Evolutionary conservation across 1,284 basidiomycete species (phyloP), one percentile per base, ranked within the genome.

Genomic region (Rhizopogon hawkerae): DNA sequence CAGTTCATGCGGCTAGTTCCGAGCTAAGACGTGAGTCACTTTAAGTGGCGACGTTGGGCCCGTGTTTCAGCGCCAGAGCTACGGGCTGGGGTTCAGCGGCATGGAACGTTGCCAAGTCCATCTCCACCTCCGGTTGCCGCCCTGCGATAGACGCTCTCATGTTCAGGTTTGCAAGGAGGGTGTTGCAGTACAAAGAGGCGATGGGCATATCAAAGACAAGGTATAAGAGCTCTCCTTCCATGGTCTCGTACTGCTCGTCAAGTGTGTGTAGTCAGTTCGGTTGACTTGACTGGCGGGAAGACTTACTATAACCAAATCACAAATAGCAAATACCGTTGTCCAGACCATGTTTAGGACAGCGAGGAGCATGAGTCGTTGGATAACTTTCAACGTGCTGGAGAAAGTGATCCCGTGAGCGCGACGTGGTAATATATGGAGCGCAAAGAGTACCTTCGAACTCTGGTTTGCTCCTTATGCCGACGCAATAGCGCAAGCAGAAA

Each of bases 101-200:
- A 35, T 36, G 10, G 16, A 16, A 36, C n/a, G 35, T 35, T 14
- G 35, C 16, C 35, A 35, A 35, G 35, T 35, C 3, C 35, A 35
- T 35, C 69, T 97, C 93, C 14, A 98, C 93, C 9, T 92, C 93
- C 38, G 7, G 9, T 26, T 26, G 26, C 26, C 94, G 94, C 70
- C 97, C 92, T 46, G 90, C 89, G 37, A 98, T 81, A 71, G 96
- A 98, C 66, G 96, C 16, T 6, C 51, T 62, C 1, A 50, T 48
- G 18, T 65, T 62, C 47, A 65, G 53, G 49, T 57, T 68, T 35
- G 58, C 62, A 24, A 68, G 57, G 1, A 67, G 45, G 23, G 58
- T 65, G 51, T 61, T 66, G 39, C 63, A 57, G 38, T 65, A 66
- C 39, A 67, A 53, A 31, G 62, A 56, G 48, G 62, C 59, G 29